Conservation (phyloP, 352 stramenopile species). For the Pythium monospermum region DNA sequence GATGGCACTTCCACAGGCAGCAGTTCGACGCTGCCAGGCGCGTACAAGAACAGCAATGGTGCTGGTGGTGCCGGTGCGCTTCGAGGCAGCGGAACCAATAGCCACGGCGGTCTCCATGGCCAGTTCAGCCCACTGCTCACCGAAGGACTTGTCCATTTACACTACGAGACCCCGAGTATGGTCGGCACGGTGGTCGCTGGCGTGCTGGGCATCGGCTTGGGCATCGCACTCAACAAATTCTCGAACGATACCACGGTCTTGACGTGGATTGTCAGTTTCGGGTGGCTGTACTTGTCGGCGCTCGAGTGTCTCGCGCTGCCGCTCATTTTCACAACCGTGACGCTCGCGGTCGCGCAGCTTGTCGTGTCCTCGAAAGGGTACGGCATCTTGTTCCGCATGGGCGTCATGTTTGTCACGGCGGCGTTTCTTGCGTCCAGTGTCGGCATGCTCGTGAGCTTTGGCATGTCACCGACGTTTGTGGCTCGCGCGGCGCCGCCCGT, state of each 20-base stretch:
- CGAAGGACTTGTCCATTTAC: slow-evolving; percentile 9
- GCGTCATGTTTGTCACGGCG: slow-evolving; percentile 32
- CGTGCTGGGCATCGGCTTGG: slow-evolving; percentile 29
- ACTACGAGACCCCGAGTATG: slow-evolving; percentile 32
- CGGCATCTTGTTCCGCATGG: slow-evolving; percentile 38
- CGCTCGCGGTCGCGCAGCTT: slow-evolving; percentile 52
- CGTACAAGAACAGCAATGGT: too few relatives aligned
- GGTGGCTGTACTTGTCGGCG: slow-evolving; percentile 27
- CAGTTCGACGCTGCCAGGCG: slow-evolving; percentile 12
- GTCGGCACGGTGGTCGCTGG: slow-evolving; percentile 30
- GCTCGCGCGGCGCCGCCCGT: slow-evolving; percentile 11
- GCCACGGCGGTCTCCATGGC: slow-evolving; percentile 3
- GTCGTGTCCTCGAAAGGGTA: slow-evolving; percentile 47
- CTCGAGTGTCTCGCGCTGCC: slow-evolving; percentile 55
- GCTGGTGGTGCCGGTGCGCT: too few relatives aligned
- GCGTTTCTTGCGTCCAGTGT: slow-evolving; percentile 38
- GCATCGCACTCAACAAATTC: slow-evolving; percentile 31
- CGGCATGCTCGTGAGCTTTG: slow-evolving; percentile 32
- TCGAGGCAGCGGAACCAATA: not conserved
- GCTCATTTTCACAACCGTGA: slow-evolving; percentile 70
- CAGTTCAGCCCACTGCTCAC: slow-evolving; percentile 12
- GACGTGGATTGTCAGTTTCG: slow-evolving; percentile 38
- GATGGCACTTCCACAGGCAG: slow-evolving; percentile 14
- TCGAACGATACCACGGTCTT: slow-evolving; percentile 20
- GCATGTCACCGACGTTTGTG: slow-evolving; percentile 25